Evolutionary conservation across 2,329 filamentous ascomycete species (phyloP).

Genomic region (Botrytis cinerea): DNA sequence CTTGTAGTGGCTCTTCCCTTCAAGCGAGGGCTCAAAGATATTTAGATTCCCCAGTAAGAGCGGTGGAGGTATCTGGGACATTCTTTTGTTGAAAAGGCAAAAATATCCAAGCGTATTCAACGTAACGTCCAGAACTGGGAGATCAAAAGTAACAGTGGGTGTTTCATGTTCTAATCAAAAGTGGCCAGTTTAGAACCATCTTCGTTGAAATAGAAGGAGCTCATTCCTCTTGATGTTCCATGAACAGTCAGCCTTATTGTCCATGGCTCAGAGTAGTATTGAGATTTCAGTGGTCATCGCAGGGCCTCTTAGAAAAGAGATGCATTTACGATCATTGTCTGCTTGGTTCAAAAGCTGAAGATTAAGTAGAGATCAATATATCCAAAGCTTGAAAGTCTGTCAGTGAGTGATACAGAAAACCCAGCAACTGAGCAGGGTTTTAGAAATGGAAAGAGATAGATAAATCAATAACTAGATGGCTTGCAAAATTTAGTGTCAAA

Average conservation of each 20-base stretch:
- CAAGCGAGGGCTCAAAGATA: neutral
- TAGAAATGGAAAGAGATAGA: neutral
- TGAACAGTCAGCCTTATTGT: neutral
- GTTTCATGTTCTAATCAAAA: neutral
- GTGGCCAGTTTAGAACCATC: too few species aligned
- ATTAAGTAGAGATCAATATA: neutral
- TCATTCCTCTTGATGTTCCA: neutral
- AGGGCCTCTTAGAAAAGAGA: neutral
- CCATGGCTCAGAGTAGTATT: neutral
- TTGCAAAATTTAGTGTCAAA: neutral
- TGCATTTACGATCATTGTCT: neutral
- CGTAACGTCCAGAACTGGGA: accelerated
- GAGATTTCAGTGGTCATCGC: neutral
- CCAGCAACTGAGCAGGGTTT: neutral
- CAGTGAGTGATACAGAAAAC: neutral
- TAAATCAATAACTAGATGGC: neutral
- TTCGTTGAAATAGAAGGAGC: too few species aligned
- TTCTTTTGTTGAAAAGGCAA: neutral
- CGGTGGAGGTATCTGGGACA: neutral
- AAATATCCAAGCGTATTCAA: neutral
- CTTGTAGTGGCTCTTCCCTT: neutral
- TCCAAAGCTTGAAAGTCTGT: neutral
- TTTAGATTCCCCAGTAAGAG: neutral
- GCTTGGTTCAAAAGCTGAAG: neutral
- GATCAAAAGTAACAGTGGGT: neutral